Conservation (phyloP, 75 land plant genomes). For the Ceratopteris richardii region DNA sequence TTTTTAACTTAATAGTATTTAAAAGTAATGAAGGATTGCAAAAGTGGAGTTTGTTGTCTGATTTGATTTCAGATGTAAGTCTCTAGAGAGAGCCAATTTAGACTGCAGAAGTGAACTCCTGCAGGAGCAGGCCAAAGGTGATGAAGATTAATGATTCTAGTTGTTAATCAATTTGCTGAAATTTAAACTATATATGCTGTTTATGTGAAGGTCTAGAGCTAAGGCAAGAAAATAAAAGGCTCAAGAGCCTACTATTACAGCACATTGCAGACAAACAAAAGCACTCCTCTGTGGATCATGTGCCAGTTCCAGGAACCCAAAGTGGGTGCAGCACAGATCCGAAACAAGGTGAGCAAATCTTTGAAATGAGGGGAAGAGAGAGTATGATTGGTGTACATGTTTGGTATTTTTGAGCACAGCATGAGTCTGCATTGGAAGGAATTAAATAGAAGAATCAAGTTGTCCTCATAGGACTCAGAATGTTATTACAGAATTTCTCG, state of each 20-base stretch:
- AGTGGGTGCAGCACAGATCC: not conserved
- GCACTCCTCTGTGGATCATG: not conserved
- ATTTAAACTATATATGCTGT: not conserved
- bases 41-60: not conserved
- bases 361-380: too few species aligned
- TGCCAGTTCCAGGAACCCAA: not conserved
- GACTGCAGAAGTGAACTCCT: constrained; percentile 2
- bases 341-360: too few species aligned
- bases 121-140: not conserved
- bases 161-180: not conserved
- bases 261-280: constrained; percentile 1
- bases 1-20: not conserved
- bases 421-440: too few species aligned
- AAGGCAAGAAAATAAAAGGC: constrained; percentile 2
- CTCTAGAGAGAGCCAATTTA: not conserved
- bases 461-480: too few species aligned
- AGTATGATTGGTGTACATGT: too few species aligned
- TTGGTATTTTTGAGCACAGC: too few species aligned
- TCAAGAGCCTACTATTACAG: not conserved
- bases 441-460: too few species aligned
- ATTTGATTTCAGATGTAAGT: not conserved
- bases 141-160: not conserved
- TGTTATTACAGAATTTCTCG: too few species aligned
- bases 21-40: not conserved
- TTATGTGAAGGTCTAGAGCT: not conserved